Base-by-base conservation (phyloP, 495 filamentous ascomycete genomes). In the Amphirosellinia nigrospora region DNA sequence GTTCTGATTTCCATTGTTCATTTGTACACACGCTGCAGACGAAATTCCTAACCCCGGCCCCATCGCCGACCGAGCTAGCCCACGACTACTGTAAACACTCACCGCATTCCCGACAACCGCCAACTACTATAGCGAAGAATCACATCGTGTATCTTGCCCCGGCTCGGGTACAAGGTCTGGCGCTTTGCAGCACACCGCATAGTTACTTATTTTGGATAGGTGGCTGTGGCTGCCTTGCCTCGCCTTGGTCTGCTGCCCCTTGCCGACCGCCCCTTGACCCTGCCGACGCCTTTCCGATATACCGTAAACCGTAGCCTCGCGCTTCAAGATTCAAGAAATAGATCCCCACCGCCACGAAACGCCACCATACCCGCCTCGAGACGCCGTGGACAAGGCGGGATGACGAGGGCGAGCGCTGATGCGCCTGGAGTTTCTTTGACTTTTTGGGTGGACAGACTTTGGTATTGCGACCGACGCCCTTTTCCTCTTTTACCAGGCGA, bases 21-120 rank as follows among this genome's bases (percentile, higher is more conserved):
- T 58, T 45, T 70, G 16, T 58, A 70, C 46, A 70, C 62, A 69
- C 73, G 66, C 75, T 72, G 74, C 73, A 74, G 72, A 71, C 70
- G 64, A 56, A 72, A 55, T 66, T 66, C 70, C 71, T 63, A 76
- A 74, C 72, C 71, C 70, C 70, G 69, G 61, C n/a, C 58, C 62
- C 70, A 76, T 74, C 73, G 65, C 69, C 71, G 70, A 71, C 71
- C 76, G 73, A 72, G 69, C 65, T 4, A 58, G 55, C 21, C 55
- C 32, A 58, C 55, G 55, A 58, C 55, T 23, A 38, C 26, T 28
- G 50, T 30, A 30, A 53, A 53, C 50, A 75, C 68, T 68, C 50
- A 48, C 60, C 63, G 19, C 62, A 68, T 48, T 58, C 63, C 63
- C 52, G 62, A 72, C 30, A 9, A 70, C 63, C 52, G 30, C 63